These are phyloP conservation scores for Irpex lacteus DNA, from an alignment of 1,284 basidiomycete genomes.

Conservation along the genomic window DNA sequence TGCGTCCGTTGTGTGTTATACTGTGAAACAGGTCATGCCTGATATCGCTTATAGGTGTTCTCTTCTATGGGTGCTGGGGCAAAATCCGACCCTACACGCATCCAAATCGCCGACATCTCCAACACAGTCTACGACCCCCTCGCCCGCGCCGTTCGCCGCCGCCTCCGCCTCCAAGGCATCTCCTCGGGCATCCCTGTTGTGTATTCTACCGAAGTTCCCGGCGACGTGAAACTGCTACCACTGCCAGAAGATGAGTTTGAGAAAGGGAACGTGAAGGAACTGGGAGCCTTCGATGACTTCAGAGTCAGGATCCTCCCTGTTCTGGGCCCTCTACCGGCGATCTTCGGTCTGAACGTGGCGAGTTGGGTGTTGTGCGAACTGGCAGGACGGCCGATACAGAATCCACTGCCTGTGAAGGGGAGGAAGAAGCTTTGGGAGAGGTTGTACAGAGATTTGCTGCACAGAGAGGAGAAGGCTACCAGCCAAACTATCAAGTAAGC, in stretches of 20 bases:
- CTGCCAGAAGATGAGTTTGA: conserved; percentile 91
- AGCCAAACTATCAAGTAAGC: conserved; percentile 37
- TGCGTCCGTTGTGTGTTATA: conserved; percentile 23
- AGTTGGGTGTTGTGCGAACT: conserved; percentile 86
- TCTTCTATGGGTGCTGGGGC: conserved; percentile 98
- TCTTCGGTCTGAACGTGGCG: conserved; percentile 87
- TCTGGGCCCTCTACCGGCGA: conserved; percentile 79
- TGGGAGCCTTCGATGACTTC: conserved; percentile 93
- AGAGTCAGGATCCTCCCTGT: conserved; percentile 89
- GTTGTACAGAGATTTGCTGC: conserved; percentile 73
- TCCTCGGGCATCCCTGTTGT: conserved; percentile 86
- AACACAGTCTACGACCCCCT: conserved; percentile 94
- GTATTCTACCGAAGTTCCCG: conserved; percentile 92
- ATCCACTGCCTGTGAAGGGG: conserved; percentile 82
- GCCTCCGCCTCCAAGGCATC: conserved; percentile 72
- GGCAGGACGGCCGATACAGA: conserved; percentile 77
- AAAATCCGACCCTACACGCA: conserved; percentile 91
- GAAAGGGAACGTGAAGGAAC: conserved; percentile 88
- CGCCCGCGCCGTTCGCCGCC: conserved; percentile 84
- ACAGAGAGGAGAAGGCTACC: conserved; percentile 65
- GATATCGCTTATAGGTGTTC: conserved; percentile 61
- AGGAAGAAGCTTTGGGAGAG: conserved; percentile 82
- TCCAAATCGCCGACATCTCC: conserved; percentile 96
- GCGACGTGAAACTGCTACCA: conserved; percentile 86
- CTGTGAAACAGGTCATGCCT: conserved; percentile 7